phyloP scores from a whole-genome alignment of 441 rosid genomes.

The Pelargonium citronellum region DNA sequence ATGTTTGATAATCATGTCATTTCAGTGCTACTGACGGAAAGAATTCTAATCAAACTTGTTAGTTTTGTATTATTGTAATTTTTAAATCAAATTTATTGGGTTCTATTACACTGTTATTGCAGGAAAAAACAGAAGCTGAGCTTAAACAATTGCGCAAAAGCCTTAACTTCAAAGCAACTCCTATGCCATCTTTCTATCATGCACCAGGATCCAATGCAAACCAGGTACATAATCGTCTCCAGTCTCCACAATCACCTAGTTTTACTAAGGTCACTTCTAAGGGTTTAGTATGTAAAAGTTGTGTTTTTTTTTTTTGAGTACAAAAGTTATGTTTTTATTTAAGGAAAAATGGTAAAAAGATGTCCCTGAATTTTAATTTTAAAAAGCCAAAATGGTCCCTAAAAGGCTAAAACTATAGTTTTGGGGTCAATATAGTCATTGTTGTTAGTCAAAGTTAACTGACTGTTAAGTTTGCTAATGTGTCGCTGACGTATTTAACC shows the following conservation, averaged over 20 bases:
- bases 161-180: constrained; percentile 77
- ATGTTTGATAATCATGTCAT: too few species aligned
- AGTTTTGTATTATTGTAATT: not conserved
- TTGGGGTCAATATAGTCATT: too few species aligned
- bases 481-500: too few species aligned
- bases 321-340: too few species aligned
- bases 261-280: constrained; percentile 1
- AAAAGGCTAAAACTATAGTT: too few species aligned
- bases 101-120: constrained; percentile 21
- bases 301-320: too few species aligned
- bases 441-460: too few species aligned
- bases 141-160: constrained; percentile 56
- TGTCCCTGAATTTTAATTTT: too few species aligned
- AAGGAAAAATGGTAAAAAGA: too few species aligned
- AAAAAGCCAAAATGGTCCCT: too few species aligned
- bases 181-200: constrained; percentile 83
- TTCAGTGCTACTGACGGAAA: not conserved
- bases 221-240: constrained; percentile 41
- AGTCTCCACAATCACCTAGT: constrained; percentile 3
- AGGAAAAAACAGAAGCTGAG: constrained; percentile 63
- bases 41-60: not conserved
- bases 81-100: not conserved
- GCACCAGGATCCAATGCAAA: constrained; percentile 32
- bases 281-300: not conserved
- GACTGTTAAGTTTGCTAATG: too few species aligned